Evolutionary conservation across 495 filamentous ascomycete genomes (phyloP), one percentile per base, ranked within the genome.

Genomic region (Penicillium parvum): DNA sequence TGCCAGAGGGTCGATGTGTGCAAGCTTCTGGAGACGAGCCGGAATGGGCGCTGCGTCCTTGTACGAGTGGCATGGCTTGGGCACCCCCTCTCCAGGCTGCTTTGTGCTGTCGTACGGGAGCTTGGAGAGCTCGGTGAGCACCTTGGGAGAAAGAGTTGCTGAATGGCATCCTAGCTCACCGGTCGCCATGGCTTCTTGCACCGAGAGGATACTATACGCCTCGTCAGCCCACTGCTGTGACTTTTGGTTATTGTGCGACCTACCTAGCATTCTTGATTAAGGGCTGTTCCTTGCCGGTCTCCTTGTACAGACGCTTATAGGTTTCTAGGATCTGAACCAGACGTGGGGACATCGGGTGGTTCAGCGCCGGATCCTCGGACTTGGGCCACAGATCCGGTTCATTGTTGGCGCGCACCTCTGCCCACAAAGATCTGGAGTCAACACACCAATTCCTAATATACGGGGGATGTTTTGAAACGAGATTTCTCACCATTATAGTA

Each of bases 241-340:
- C n/a, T n/a, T n/a, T n/a, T n/a, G n/a, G n/a, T n/a, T n/a, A n/a
- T n/a, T n/a, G n/a, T n/a, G n/a, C n/a, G n/a, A n/a, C n/a, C n/a
- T n/a, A 43, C 10, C 30, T 37, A 5, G 58, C 66, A 37, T 61
- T 57, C 43, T 68, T 69, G 18, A 72, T 48, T 19, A 68, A 50
- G 17, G 65, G 66, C 47, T 72, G 65, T 34, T 61, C 52, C 39
- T 64, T 65, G 20, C 68, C 65, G 2, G 64, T 69, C 48, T 69
- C 63, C 37, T 61, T 61, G 29, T 69, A 63, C 16, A 70, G 57
- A 21, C 63, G 57, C 44, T 45, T 40, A 32, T 61, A 61, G 3
- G 52, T 58, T 36, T 61, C 54, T 17, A 66, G 53, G 10, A 72
- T 70, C 39, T 69, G 66, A 15, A 69, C 42, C 5, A 65, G 39